Percentiles rank a stretch among this genome's conserved stretches.
These are phyloP conservation scores for Gastrolobium bilobum DNA, from an alignment of 306 rosid genomes.

Conservation along the genomic window DNA sequence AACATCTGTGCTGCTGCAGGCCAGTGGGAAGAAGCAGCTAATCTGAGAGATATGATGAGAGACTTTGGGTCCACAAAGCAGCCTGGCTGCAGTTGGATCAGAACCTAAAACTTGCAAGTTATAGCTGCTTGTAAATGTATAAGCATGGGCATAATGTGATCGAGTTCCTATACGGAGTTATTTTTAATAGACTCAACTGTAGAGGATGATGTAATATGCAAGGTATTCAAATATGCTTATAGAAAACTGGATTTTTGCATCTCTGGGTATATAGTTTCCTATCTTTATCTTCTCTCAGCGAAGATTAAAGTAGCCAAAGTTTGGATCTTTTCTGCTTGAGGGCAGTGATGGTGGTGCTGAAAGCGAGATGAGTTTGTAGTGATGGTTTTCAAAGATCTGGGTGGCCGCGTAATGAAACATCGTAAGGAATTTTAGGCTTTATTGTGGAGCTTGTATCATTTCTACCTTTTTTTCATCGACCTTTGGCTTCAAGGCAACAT, in stretches of 20 bases:
- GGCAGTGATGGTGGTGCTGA: constrained; percentile 34
- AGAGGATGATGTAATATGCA: constrained; percentile 12
- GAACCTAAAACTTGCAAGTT: constrained; percentile 44
- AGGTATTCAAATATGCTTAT: constrained; percentile 38
- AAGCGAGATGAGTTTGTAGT: constrained; percentile 41
- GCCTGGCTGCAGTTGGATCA: constrained; percentile 85
- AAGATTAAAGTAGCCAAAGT: constrained; percentile 6
- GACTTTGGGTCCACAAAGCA: constrained; percentile 60
- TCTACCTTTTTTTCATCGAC: constrained; percentile 71
- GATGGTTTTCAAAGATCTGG: constrained; percentile 51
- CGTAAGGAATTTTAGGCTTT: constrained; percentile 66
- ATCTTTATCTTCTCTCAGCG: constrained; percentile 18
- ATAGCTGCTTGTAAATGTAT: constrained; percentile 27
- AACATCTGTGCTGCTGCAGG: constrained; percentile 75
- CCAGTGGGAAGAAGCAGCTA: constrained; percentile 85
- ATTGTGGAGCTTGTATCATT: constrained; percentile 66
- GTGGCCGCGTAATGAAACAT: constrained; percentile 62
- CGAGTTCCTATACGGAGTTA: constrained; percentile 7
- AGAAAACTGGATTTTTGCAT: constrained; percentile 35
- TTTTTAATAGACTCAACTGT: constrained; percentile 21
- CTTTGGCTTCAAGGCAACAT: constrained; percentile 69
- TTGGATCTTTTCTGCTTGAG: constrained; percentile 38
- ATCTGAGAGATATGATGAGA: constrained; percentile 65
- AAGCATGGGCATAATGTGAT: constrained; percentile 22
- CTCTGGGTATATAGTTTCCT: constrained; percentile 39